Evolutionary conservation across 1,284 basidiomycete genomes (phyloP).

Genomic region (Pseudozyma sp.): DNA sequence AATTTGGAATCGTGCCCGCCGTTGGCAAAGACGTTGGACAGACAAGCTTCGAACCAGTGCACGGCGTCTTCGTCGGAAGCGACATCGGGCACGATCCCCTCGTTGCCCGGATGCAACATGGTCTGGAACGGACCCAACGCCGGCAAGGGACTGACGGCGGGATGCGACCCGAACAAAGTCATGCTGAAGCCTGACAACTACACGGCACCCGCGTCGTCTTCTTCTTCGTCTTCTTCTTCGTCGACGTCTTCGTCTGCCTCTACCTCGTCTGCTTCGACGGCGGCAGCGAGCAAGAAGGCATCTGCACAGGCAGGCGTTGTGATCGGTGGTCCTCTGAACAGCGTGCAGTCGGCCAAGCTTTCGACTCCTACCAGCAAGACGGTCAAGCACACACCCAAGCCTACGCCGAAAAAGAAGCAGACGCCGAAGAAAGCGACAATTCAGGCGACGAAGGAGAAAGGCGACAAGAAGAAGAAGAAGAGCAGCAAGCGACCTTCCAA

Average conservation of each 20-base stretch:
- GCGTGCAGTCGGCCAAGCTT: not conserved
- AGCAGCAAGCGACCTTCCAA: constrained; percentile 2
- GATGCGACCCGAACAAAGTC: constrained; percentile 40
- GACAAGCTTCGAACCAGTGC: constrained; percentile 13
- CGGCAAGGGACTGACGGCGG: constrained; percentile 36
- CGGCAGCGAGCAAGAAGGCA: not conserved
- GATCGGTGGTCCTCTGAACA: no score
- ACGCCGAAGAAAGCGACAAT: not conserved
- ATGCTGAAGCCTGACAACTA: constrained; percentile 27
- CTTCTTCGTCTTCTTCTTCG: not conserved
- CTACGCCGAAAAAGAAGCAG: not conserved
- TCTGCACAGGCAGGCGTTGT: not conserved
- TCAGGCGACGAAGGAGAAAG: not conserved
- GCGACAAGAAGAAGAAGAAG: not conserved
- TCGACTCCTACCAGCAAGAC: not conserved
- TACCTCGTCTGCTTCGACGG: not conserved
- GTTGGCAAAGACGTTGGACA: constrained; percentile 29
- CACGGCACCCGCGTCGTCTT: constrained; percentile 1
- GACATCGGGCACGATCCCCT: constrained; percentile 8
- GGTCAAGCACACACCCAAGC: constrained; percentile 4
- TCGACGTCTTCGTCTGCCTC: not conserved
- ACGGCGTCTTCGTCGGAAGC: constrained; percentile 14
- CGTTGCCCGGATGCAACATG: constrained; percentile 51
- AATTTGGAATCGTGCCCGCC: constrained; percentile 71
- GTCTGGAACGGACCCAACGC: constrained; percentile 47